phyloP scores from a whole-genome alignment of 345 rosid genomes.

The Linum usitatissimum region DNA sequence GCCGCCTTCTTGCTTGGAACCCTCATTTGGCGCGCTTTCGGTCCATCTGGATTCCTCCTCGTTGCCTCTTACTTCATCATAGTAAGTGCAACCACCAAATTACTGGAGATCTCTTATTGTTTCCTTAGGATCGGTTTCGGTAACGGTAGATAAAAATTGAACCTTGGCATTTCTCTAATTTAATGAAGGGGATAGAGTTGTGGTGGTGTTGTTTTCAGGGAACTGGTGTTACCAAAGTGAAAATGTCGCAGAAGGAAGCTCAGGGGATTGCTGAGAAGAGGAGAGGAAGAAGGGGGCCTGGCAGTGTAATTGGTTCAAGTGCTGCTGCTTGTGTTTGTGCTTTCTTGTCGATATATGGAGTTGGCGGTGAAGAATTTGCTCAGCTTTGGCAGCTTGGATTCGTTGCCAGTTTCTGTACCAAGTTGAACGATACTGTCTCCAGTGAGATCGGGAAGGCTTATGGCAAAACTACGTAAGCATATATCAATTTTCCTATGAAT shows the following conservation, averaged over 20 bases:
- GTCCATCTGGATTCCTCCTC: conserved; percentile 71
- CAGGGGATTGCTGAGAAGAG: conserved; percentile 90
- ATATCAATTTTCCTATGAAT: neutral
- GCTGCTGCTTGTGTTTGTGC: conserved; percentile 93
- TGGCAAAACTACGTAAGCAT: conserved; percentile 90
- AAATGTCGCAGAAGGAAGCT: conserved; percentile 94
- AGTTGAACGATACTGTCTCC: conserved; percentile 85
- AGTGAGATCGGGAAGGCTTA: conserved; percentile 97
- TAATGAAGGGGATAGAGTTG: neutral
- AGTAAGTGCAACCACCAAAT: conserved; percentile 14
- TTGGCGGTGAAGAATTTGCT: conserved; percentile 50
- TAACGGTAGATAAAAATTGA: neutral
- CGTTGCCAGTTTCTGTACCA: conserved; percentile 92
- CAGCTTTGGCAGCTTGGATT: conserved; percentile 75
- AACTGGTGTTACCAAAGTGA: conserved; percentile 84
- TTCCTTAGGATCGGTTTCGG: neutral
- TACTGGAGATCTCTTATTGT: neutral
- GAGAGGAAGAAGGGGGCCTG: conserved; percentile 92
- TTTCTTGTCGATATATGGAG: conserved; percentile 52
- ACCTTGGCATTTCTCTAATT: neutral
- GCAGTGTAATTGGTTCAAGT: conserved; percentile 96
- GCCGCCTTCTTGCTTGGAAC: conserved; percentile 87
- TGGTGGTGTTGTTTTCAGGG: conserved; percentile 37
- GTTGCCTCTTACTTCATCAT: conserved; percentile 67
- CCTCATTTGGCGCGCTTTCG: conserved; percentile 94